Base-by-base conservation (phyloP, 1,139 yeast species). In the Yamadazyma mexicana region DNA sequence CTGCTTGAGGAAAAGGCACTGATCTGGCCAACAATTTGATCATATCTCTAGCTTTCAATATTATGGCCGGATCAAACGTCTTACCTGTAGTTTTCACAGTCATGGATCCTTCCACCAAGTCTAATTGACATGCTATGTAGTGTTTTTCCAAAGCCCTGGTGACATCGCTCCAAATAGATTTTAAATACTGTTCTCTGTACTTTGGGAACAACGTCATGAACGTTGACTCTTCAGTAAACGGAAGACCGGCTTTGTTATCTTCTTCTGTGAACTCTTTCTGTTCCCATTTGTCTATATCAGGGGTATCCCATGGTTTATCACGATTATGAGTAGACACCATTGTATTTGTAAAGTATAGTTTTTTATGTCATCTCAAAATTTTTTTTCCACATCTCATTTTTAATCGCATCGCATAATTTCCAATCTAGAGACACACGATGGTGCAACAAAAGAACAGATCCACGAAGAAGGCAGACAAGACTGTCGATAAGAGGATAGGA, bases 231-330 rank as follows among this genome's bases (percentile, higher is more conserved):
- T 92, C 99, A 12, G 95, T 77, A 58, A 92, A 92, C 31, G 96
- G 84, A 40, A 77, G 75, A 0, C 97, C 97, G 8, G 91, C 79
- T 4, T 79, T 81, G 58, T 89, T 87, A 59, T 92, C 95, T 55
- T 88, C 97, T 1, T 89, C 89, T 52, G 77, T 85, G 70, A 92
- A 92, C 46, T 89, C 95, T 28, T 89, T 96, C 32, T 83, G 73
- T 49, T 77, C 71, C 99, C 99, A 92, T 61, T 92, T 91, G 59
- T 92, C 96, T 47, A 92, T 83, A 54, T 89, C 97, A 20, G 87
- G 88, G 11, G 96, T 89, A 59, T 92, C 98, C 98, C 98, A 91
- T 40, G 98, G 98, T 64, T 92, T 92, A 55, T 91, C 98, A 59
- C 82, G 85, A 62, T 91, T 87, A 62, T 91, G 92, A 41, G 95